Evolutionary conservation across 75 land plant species (phyloP).

Genomic region (Pinus albicaulis): DNA sequence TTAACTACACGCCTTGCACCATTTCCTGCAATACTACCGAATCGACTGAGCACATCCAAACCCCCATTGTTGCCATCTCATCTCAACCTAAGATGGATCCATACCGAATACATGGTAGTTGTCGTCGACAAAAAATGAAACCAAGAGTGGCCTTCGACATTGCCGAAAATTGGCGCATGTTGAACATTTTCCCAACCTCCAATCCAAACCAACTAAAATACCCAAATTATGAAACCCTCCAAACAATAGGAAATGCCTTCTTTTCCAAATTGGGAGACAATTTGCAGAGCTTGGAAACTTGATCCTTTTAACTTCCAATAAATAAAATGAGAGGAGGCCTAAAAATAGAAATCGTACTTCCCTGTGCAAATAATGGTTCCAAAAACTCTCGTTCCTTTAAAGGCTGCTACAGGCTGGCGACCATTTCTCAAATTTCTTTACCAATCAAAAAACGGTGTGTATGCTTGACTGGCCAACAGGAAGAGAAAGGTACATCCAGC

Average conservation of each 20-base stretch:
- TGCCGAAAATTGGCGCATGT: neutral
- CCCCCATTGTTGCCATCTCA: neutral
- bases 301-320: no score
- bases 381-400: no score
- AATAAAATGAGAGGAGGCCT: no score
- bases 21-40: neutral
- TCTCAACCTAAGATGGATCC: neutral
- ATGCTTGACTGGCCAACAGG: no score
- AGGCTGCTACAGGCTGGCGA: no score
- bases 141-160: neutral
- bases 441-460: no score
- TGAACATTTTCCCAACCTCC: neutral
- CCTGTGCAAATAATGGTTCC: no score
- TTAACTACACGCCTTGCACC: neutral
- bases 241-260: neutral
- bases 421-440: no score
- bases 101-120: neutral
- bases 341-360: no score
- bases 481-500: no score
- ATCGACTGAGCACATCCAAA: neutral
- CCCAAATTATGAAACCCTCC: neutral
- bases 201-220: neutral
- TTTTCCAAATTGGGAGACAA: no score
- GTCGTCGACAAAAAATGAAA: neutral
- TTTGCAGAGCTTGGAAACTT: no score